Evolutionary conservation across 2,329 filamentous ascomycete genomes (phyloP).

Genomic region (Fusarium haematococcum): DNA sequence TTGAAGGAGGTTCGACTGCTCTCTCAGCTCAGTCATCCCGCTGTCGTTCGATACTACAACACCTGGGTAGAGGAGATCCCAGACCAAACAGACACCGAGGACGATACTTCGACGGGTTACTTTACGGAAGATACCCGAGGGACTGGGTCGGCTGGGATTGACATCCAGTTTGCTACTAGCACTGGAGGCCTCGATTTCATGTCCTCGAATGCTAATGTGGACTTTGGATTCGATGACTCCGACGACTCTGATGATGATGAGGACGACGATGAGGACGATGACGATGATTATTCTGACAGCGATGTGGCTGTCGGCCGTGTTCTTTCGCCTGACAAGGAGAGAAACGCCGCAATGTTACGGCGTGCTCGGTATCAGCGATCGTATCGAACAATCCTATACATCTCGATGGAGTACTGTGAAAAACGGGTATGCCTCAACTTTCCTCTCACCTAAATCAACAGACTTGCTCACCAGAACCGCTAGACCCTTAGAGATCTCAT

Average conservation of each 20-base stretch:
- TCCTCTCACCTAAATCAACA: no score
- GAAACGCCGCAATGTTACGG: slow-evolving; percentile 44
- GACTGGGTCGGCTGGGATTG: slow-evolving; percentile 55
- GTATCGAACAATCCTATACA: slow-evolving; percentile 84
- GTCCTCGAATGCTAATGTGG: slow-evolving; percentile 83
- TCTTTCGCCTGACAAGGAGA: slow-evolving; percentile 48
- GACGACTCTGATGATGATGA: slow-evolving; percentile 58
- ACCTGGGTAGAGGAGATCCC: slow-evolving; percentile 88
- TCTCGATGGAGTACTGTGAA: slow-evolving; percentile 99
- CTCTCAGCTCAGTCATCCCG: slow-evolving; percentile 91
- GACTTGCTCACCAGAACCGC: slow-evolving; percentile 15
- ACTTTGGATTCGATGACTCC: slow-evolving; percentile 74
- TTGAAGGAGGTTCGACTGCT: slow-evolving; percentile 88
- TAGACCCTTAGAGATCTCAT: slow-evolving; percentile 90
- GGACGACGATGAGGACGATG: slow-evolving; percentile 59
- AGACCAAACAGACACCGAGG: slow-evolving; percentile 66
- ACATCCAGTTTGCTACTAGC: slow-evolving; percentile 75
- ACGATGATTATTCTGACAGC: slow-evolving; percentile 57
- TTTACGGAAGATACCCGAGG: slow-evolving; percentile 52
- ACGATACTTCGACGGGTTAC: slow-evolving; percentile 66
- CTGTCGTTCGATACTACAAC: slow-evolving; percentile 89
- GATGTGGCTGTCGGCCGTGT: slow-evolving; percentile 45
- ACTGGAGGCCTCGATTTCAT: slow-evolving; percentile 92
- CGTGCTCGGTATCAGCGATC: slow-evolving; percentile 60
- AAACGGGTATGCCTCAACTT: slow-evolving; percentile 71